phyloP scores from a whole-genome alignment of 2,329 filamentous ascomycete species.

The Colletotrichum chlorophyti region DNA sequence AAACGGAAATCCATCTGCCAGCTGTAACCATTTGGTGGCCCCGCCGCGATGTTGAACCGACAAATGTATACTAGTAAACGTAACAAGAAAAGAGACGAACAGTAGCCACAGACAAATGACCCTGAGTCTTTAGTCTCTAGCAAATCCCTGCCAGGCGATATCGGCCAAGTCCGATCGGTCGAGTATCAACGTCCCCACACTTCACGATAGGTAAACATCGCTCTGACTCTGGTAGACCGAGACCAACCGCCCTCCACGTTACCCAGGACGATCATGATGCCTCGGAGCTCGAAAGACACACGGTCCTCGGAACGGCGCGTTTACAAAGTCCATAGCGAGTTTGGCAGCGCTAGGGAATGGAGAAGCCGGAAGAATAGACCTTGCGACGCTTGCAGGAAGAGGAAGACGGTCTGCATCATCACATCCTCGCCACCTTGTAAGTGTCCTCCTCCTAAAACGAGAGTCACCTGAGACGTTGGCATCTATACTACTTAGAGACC shows the following conservation, averaged over 20 bases:
- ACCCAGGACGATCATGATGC: background rate
- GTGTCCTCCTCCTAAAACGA: conserved; percentile 26
- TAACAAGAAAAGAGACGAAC: too few species aligned
- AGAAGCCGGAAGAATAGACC: conserved; percentile 54
- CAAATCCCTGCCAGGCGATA: too few species aligned
- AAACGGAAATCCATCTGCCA: background rate
- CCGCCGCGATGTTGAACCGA: background rate
- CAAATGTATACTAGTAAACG: too few species aligned
- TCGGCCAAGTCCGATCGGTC: too few species aligned
- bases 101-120: too few species aligned
- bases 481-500: too few species aligned
- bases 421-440: conserved; percentile 51
- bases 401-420: conserved; percentile 56
- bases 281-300: background rate
- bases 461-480: too few species aligned
- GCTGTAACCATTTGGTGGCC: background rate
- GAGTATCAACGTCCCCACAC: too few species aligned
- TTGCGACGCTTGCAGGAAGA: conserved; percentile 51
- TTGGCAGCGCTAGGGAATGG: conserved; percentile 46
- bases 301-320: conserved; percentile 36
- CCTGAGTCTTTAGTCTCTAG: too few species aligned
- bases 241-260: background rate
- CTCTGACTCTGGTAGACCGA: too few species aligned
- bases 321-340: conserved; percentile 49
- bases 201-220: background rate